Evolutionary conservation across 108 stramenopile species (phyloP).

Genomic region (Cyclotella choctawhatcheeana): DNA sequence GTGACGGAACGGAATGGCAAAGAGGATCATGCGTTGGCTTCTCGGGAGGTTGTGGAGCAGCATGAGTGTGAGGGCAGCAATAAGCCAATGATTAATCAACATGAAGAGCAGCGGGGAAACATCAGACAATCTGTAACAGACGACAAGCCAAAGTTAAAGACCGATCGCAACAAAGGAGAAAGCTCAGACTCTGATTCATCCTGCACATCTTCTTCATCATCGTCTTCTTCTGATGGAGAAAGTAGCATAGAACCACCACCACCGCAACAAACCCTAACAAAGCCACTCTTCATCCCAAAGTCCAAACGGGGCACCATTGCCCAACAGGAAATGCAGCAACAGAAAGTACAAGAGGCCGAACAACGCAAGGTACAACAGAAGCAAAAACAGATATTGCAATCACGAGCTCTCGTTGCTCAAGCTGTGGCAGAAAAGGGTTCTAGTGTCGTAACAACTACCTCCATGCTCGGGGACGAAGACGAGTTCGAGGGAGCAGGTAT

Average conservation of each 20-base stretch:
- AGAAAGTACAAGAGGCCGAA: conserved; percentile 56
- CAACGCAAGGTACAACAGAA: conserved; percentile 42
- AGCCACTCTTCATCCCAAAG: conserved; percentile 81
- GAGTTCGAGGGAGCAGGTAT: conserved; percentile 47
- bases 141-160: not conserved
- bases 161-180: not conserved
- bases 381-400: conserved; percentile 67
- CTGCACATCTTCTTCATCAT: conserved; percentile 17
- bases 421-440: conserved; percentile 36
- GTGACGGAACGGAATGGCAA: conserved; percentile 1
- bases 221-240: conserved; percentile 35
- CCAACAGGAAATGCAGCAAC: conserved; percentile 57
- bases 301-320: conserved; percentile 67
- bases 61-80: no score
- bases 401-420: conserved; percentile 78
- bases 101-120: not conserved
- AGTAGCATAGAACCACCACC: conserved; percentile 8
- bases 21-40: not conserved
- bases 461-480: conserved; percentile 49
- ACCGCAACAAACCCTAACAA: conserved; percentile 58
- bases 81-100: not conserved
- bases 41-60: not conserved
- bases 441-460: not conserved
- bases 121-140: not conserved
- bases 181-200: conserved; percentile 41